Conservation (phyloP, 768 basidiomycete genomes). For the Leccinum olivaceopallidum region DNA sequence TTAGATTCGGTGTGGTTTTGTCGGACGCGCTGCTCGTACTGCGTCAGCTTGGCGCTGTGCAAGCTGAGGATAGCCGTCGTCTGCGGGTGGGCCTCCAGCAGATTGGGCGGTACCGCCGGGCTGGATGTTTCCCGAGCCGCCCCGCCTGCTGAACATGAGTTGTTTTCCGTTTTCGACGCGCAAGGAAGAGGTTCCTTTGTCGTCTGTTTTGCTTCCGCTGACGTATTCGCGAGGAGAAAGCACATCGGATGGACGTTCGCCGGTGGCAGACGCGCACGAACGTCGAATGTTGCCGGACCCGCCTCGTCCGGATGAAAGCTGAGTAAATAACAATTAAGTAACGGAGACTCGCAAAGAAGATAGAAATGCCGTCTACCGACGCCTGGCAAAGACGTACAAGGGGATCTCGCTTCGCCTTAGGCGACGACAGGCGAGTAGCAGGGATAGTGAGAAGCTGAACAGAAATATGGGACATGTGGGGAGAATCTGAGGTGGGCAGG, state of each 20-base stretch:
- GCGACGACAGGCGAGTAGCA: not conserved
- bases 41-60: constrained; percentile 13
- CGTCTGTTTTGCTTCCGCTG: not conserved
- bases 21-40: constrained; percentile 21
- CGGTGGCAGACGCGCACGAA: not conserved
- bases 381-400: constrained; percentile 16
- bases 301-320: constrained; percentile 26
- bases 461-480: constrained; percentile 14
- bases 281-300: constrained; percentile 26
- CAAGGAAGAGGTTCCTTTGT: not conserved
- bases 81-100: constrained; percentile 19
- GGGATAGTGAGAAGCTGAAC: not conserved
- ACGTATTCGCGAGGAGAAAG: not conserved
- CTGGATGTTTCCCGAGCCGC: constrained; percentile 29
- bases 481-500: not conserved
- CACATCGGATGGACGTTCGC: not conserved
- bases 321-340: not conserved
- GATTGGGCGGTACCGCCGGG: not conserved
- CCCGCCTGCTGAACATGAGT: constrained; percentile 25
- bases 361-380: not conserved
- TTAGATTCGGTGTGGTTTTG: constrained; percentile 17
- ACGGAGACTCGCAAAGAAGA: not conserved
- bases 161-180: not conserved
- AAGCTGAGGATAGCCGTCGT: constrained; percentile 26
- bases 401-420: constrained; percentile 6